Percentiles rank a stretch among this genome's conserved stretches.
These are phyloP conservation scores for Cocos nucifera DNA, from an alignment of 176 grass and related monocot species.

Conservation along the genomic window DNA sequence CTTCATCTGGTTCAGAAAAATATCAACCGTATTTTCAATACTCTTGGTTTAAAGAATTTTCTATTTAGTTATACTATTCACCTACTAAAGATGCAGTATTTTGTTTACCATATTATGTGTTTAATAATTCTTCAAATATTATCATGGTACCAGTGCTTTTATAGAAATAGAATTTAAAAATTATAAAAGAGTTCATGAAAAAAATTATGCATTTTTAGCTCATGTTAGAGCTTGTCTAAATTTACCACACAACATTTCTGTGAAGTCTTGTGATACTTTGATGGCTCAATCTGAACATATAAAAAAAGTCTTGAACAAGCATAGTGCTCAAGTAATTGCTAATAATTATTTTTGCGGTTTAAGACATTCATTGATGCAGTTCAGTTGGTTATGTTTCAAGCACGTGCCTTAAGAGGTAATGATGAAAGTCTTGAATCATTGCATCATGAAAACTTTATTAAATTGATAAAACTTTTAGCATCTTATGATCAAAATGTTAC, in stretches of 20 bases:
- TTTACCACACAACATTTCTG: conserved; percentile 14
- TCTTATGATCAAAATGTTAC: conserved; percentile 18
- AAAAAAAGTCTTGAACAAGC: neutral
- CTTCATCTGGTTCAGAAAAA: no score
- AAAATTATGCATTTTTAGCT: conserved; percentile 8
- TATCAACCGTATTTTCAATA: no score
- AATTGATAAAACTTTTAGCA: neutral
- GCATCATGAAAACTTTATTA: conserved; percentile 10
- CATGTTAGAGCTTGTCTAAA: conserved; percentile 12
- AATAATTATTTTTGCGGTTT: neutral
- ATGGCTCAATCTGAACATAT: conserved; percentile 7
- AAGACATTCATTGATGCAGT: conserved; percentile 2
- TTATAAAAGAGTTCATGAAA: conserved; percentile 24
- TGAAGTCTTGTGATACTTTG: conserved; percentile 1
- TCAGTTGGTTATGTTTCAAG: neutral
- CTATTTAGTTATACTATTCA: no score
- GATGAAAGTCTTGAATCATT: neutral
- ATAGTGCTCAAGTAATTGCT: neutral
- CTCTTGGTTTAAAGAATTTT: no score
- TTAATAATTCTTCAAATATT: no score
- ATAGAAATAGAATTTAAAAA: conserved; percentile 11
- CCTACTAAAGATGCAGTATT: no score
- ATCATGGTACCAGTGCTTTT: conserved; percentile 6
- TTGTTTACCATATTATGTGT: no score
- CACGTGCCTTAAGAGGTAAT: conserved; percentile 16